Conservation (phyloP, 306 rosid genomes). For the Sechiopsis laciniata region DNA sequence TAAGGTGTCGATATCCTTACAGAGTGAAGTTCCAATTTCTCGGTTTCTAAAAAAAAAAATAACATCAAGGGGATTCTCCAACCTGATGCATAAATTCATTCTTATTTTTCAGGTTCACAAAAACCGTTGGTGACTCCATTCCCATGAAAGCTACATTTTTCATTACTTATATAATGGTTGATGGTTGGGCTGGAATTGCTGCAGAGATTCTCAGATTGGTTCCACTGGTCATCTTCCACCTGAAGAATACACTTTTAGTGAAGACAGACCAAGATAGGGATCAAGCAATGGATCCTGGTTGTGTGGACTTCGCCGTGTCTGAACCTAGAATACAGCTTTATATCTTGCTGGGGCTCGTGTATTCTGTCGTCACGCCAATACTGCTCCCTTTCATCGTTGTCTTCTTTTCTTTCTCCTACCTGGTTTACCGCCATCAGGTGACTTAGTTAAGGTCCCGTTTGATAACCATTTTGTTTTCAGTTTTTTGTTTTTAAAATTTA, state of each 20-base stretch:
- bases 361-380: constrained; percentile 74
- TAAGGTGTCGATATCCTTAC: too few species aligned
- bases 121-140: constrained; percentile 69
- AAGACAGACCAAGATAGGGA: constrained; percentile 76
- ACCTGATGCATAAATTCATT: constrained; percentile 25
- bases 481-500: too few species aligned
- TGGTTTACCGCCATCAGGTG: constrained; percentile 90
- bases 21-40: too few species aligned
- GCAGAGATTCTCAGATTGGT: constrained; percentile 68
- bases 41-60: too few species aligned
- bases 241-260: constrained; percentile 79
- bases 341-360: constrained; percentile 77
- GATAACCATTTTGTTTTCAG: too few species aligned
- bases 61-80: constrained; percentile 13
- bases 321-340: constrained; percentile 89
- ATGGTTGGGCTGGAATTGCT: constrained; percentile 93
- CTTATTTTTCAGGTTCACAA: constrained; percentile 52
- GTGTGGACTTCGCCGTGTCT: constrained; percentile 51
- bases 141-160: constrained; percentile 97
- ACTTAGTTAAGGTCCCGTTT: background rate
- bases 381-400: constrained; percentile 77
- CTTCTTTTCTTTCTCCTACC: constrained; percentile 74
- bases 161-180: constrained; percentile 86
- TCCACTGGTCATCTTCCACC: constrained; percentile 55
- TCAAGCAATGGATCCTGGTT: constrained; percentile 79